A percentile compares a stretch with the other conserved stretches of the same genome.
Evolutionary conservation across 805 yeast genomes (phyloP).

Genomic region (Nakazawaea wickerhamii): DNA sequence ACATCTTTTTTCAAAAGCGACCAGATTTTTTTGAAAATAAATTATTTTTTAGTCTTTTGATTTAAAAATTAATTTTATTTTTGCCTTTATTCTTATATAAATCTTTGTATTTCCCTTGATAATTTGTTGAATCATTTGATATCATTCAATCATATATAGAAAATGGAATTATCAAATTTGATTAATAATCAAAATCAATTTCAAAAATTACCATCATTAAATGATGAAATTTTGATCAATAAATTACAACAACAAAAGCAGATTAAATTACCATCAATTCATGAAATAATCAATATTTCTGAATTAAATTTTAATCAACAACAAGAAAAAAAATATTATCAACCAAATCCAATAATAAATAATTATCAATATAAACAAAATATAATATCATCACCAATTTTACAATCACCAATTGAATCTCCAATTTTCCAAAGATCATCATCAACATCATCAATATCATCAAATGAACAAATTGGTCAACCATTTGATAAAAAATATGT

Average conservation of each 20-base stretch:
- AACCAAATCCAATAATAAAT: too few species aligned
- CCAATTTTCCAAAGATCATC: conserved; percentile 8
- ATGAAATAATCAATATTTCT: conserved; percentile 11
- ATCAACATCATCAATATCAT: conserved; percentile 7
- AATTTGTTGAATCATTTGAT: too few species aligned
- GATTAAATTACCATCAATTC: conserved; percentile 14
- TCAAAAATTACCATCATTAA: neutral
- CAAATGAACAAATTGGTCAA: neutral
- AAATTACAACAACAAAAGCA: conserved; percentile 2
- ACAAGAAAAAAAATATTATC: too few species aligned
- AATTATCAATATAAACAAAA: neutral
- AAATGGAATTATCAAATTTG: conserved; percentile 12
- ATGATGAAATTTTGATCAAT: too few species aligned
- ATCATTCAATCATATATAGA: too few species aligned
- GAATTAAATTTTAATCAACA: conserved; percentile 7
- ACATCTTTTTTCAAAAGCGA: too few species aligned
- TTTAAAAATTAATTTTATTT: too few species aligned
- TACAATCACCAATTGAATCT: conserved; percentile 9
- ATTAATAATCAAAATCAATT: neutral
- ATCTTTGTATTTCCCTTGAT: too few species aligned
- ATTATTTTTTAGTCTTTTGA: too few species aligned
- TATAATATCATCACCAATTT: neutral
- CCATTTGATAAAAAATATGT: conserved; percentile 1
- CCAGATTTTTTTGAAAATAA: too few species aligned
- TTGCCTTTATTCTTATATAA: too few species aligned